Evolutionary conservation across 2,329 filamentous ascomycete species (phyloP).

Genomic region (Aspergillus floridensis): DNA sequence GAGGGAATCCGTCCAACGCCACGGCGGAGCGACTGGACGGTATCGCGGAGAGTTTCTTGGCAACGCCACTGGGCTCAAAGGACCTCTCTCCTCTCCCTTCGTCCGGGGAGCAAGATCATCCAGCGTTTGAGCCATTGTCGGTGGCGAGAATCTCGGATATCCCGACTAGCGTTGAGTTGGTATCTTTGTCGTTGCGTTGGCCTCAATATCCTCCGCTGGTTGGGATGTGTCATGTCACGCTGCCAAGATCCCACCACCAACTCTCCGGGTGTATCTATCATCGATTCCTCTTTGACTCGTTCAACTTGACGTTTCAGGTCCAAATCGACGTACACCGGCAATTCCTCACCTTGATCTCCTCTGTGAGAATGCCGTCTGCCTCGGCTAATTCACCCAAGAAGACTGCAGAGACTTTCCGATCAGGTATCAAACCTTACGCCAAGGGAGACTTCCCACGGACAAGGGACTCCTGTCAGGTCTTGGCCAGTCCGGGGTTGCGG

Average conservation of each 20-base stretch:
- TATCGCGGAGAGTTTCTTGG: not conserved
- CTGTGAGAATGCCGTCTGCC: not conserved
- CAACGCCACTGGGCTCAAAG: not conserved
- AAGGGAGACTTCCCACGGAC: not conserved
- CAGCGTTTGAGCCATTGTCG: too few relatives aligned
- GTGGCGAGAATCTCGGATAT: not conserved
- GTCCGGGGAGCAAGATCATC: not conserved
- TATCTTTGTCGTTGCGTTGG: not conserved
- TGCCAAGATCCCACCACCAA: not conserved
- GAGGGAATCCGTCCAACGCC: not conserved
- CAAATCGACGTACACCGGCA: not conserved
- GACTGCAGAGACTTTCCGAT: not conserved
- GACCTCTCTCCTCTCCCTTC: not conserved
- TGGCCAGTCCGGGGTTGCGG: not conserved
- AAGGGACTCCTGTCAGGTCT: not conserved
- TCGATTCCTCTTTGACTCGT: not conserved
- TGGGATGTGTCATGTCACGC: not conserved
- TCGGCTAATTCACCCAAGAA: not conserved
- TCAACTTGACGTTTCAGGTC: not conserved
- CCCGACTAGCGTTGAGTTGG: not conserved
- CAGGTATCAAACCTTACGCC: not conserved
- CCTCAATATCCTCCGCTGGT: not conserved
- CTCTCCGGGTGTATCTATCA: not conserved
- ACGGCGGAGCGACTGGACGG: not conserved
- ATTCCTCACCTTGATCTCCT: not conserved